A percentile compares a stretch with the other conserved stretches of the same genome.
phyloP scores from a whole-genome alignment of 352 stramenopile species.

The Phytopythium ostracodes region DNA sequence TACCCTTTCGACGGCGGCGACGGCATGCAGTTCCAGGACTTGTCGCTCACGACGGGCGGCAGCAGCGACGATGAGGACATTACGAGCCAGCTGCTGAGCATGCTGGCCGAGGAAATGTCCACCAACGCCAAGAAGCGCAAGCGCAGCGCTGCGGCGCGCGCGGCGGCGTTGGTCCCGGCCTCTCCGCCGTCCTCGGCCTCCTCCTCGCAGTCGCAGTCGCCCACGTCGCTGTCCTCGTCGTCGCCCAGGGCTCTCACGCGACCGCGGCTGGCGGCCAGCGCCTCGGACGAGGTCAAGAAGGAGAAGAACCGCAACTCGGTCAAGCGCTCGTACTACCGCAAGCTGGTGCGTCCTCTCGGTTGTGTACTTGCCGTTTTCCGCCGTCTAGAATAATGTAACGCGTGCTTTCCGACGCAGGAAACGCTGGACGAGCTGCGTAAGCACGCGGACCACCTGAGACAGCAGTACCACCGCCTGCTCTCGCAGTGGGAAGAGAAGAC shows the following conservation, averaged over 20 bases:
- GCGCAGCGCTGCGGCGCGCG: conserved; percentile 20
- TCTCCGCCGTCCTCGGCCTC: neutral
- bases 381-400: no score
- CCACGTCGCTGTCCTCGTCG: conserved; percentile 10
- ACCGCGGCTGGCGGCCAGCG: conserved; percentile 20
- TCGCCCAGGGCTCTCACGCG: conserved; percentile 17
- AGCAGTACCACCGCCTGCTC: conserved; percentile 44
- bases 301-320: conserved; percentile 58
- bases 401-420: conserved; percentile 18
- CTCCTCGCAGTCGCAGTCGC: conserved; percentile 1
- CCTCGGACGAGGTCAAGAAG: conserved; percentile 36
- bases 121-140: conserved; percentile 37
- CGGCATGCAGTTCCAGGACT: conserved; percentile 7
- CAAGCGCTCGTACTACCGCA: conserved; percentile 50
- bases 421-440: conserved; percentile 39
- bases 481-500: conserved; percentile 37
- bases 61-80: conserved; percentile 39
- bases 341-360: conserved; percentile 26
- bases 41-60: conserved; percentile 3
- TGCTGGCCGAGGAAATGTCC: conserved; percentile 38
- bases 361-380: no score
- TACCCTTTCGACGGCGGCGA: neutral
- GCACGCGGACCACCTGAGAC: conserved; percentile 38
- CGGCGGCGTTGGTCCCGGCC: conserved; percentile 2
- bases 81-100: conserved; percentile 34